These are phyloP conservation scores for Hymenoscyphus fructigenus DNA, from an alignment of 2,329 filamentous ascomycete species.

Conservation along the genomic window DNA sequence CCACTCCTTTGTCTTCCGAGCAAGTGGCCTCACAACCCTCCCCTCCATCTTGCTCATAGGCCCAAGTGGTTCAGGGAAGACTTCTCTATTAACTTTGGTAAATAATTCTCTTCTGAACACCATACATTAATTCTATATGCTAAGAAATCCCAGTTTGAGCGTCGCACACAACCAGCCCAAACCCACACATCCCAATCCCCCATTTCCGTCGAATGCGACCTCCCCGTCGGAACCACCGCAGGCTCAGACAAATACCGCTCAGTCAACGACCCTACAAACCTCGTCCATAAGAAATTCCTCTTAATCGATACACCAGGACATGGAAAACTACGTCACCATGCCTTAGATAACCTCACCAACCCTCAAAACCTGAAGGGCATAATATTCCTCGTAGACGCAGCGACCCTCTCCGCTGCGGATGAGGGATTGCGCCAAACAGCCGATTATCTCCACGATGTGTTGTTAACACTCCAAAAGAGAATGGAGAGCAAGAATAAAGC, in stretches of 20 bases:
- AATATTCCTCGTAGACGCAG: slow-evolving; percentile 87
- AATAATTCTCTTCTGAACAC: slow-evolving; percentile 21
- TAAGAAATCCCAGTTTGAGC: slow-evolving; percentile 46
- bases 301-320: slow-evolving; percentile 92
- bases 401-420: slow-evolving; percentile 56
- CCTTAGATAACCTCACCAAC: slow-evolving; percentile 52
- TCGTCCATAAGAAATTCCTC: slow-evolving; percentile 65
- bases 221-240: slow-evolving; percentile 52
- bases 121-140: slow-evolving; percentile 16
- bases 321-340: slow-evolving; percentile 80
- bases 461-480: slow-evolving; percentile 79
- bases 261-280: slow-evolving; percentile 58
- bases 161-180: slow-evolving; percentile 42
- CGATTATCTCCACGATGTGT: slow-evolving; percentile 82
- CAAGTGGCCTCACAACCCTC: slow-evolving; percentile 62
- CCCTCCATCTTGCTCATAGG: slow-evolving; percentile 81
- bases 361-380: slow-evolving; percentile 64
- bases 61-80: slow-evolving; percentile 83
- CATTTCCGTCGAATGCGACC: slow-evolving; percentile 53
- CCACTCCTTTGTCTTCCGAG: slow-evolving; percentile 69
- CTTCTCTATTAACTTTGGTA: slow-evolving; percentile 78
- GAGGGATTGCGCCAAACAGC: slow-evolving; percentile 70
- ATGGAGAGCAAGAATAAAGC: slow-evolving; percentile 56
- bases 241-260: slow-evolving; percentile 64
- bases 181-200: slow-evolving; percentile 64